Base-by-base conservation (phyloP, 2,329 filamentous ascomycete species). In the Microsporum ferrugineum region DNA sequence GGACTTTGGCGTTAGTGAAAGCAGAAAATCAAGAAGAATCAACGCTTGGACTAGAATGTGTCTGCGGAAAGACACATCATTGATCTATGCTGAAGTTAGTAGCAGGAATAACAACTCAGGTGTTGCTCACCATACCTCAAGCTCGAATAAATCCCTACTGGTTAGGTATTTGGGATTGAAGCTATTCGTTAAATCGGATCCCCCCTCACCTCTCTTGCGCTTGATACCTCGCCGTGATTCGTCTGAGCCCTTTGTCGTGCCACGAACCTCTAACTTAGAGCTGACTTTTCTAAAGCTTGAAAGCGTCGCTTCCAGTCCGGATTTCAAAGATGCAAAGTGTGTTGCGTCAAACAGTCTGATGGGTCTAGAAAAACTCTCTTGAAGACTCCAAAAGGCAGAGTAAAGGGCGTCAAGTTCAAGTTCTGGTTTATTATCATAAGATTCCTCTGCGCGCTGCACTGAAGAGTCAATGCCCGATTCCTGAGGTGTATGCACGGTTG, bases 91-190 rank as follows among this genome's bases (percentile, higher is more conserved):
- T 17, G 62, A 10, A 49, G 61, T 64, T 33, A 57, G 34, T 39
- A 58, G 60, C 64, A 39, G 31, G 8, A 33, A 33, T 45, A 45
- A 51, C 33, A 29, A 17, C 5, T 6, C 31, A 5, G 31, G 27
- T 77, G 12, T 5, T 6, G 33, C 12, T 34, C 23, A 29, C 59
- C 77, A 63, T 79, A 90, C 88, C 82, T 99, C 94, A 53, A 99
- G 83, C 68, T 95, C 90, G 73, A 99, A 99, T 1, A 99, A 79
- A 71, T 99, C 95, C 65, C 88, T 84, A 72, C 91, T 97, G n/a
- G 94, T 99, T 17, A 99, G 82, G 71, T 99, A 99, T 71, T 97
- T 99, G 1, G 95, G 92, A 69, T 99, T 99, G 76, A 96, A 97
- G 29, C 84, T 86, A 69, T 84, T 87, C 29, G 85, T 80, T 58